These are phyloP conservation scores for Sphaerulina musiva DNA, from an alignment of 2,329 filamentous ascomycete genomes.

Conservation along the genomic window DNA sequence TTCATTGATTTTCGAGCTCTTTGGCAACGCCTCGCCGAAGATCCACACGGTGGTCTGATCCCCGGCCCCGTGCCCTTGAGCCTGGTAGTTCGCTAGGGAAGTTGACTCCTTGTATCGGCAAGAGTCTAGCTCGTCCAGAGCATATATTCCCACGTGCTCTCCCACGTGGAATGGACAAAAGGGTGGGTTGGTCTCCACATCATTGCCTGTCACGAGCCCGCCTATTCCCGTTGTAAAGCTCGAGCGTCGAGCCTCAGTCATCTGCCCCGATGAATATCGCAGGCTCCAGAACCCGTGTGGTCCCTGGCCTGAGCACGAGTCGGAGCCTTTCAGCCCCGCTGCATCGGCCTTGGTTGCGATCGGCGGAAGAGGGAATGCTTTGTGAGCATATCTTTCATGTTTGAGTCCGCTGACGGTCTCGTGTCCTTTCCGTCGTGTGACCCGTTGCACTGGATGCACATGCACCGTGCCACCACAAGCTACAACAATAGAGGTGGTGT, in stretches of 20 bases:
- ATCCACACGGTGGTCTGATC: conserved; percentile 23
- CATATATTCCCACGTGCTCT: conserved; percentile 68
- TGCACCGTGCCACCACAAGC: conserved; percentile 61
- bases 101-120: conserved; percentile 14
- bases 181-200: conserved; percentile 75
- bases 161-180: conserved; percentile 97
- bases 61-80: conserved; percentile 21
- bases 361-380: conserved; percentile 23
- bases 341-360: conserved; percentile 18
- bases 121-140: conserved; percentile 45
- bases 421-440: conserved; percentile 33
- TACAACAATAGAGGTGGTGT: conserved; percentile 57
- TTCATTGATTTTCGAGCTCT: conserved; percentile 29
- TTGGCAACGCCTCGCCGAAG: conserved; percentile 29
- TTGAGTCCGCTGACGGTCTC: conserved; percentile 47
- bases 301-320: conserved; percentile 27
- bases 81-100: conserved; percentile 17
- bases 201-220: conserved; percentile 8
- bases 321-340: conserved; percentile 3
- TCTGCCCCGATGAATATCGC: conserved; percentile 12
- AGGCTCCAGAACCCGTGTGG: conserved; percentile 39
- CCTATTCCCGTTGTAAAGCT: background rate
- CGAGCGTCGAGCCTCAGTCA: conserved; percentile 1
- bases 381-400: conserved; percentile 25
- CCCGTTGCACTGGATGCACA: conserved; percentile 56